Base-by-base conservation (phyloP, 2,329 filamentous ascomycete genomes). In the Penicillium carneum region DNA sequence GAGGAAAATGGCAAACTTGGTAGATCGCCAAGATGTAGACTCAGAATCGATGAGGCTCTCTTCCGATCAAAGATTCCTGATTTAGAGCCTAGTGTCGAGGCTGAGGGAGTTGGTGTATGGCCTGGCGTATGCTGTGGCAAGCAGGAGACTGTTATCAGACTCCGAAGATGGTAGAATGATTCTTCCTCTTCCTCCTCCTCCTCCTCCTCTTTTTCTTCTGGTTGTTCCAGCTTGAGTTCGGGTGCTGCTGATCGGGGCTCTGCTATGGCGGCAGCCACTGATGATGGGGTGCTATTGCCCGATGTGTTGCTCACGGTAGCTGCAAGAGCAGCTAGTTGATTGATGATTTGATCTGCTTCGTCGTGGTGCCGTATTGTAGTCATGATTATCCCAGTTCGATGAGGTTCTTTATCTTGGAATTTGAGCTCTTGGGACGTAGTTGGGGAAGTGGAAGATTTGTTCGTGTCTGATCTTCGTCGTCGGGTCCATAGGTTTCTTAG, bases 81-180 rank as follows among this genome's bases (percentile, higher is more conserved):
- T 12, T 45, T 45, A 23, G 59, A 61, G 7, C 26, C 34, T n/a
- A 53, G 12, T n/a, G 42, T 61, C 31, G 52, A 56, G 14, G 39
- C 39, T 2, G 61, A 57, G 16, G 46, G 18, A 7, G 43, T 42
- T 29, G 55, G 20, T 3, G 36, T 50, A 20, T 49, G 54, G 12
- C 38, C 34, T 16, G 60, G 34, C 23, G 52, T 42, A 16, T 57
- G 50, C 9, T 57, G 57, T 4, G 66, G 49, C 2, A 52, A 26
- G 23, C 38, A 57, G 11, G 68, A 67, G 39, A 65, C 38, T 34
- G 67, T 69, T 55, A 70, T 70, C 38, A 69, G 48, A 49, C 64
- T 69, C 31, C 52, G 34, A 33, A 70, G 61, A 39, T 70, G 66
- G 38, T 66, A 54, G 50, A 69, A 70, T 11, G 61, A 63, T 50